Percentiles rank a stretch among this genome's conserved stretches.
These are phyloP conservation scores for Thraustochytrium striatum DNA, from an alignment of 352 stramenopile species.

Conservation along the genomic window DNA sequence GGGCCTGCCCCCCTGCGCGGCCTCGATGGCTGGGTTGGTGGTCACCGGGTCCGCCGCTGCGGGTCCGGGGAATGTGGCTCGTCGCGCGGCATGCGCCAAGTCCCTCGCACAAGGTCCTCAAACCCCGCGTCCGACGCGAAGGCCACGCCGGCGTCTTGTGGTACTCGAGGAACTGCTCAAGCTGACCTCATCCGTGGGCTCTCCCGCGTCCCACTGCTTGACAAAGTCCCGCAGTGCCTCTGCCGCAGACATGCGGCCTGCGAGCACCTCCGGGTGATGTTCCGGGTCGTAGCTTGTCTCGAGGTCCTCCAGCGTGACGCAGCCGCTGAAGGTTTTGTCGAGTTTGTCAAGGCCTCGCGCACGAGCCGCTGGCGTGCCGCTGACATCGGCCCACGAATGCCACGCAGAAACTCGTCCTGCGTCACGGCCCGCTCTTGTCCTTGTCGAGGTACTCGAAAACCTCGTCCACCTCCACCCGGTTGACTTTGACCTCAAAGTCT, in stretches of 20 bases:
- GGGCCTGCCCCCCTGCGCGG: too few species aligned
- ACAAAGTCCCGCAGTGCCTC: conserved; percentile 70
- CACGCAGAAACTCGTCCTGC: conserved; percentile 56
- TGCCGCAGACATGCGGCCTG: conserved; percentile 57
- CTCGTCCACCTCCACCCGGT: conserved; percentile 57
- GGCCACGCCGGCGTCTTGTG: conserved; percentile 77
- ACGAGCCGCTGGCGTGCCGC: conserved; percentile 68
- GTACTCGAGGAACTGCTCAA: conserved; percentile 79
- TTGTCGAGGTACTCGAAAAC: conserved; percentile 62
- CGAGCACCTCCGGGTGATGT: conserved; percentile 69
- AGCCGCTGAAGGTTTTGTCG: conserved; percentile 66
- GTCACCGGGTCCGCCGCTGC: too few species aligned
- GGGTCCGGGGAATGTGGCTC: too few species aligned
- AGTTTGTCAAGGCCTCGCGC: conserved; percentile 70
- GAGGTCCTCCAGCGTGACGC: conserved; percentile 65
- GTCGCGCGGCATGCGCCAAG: conserved; percentile 63
- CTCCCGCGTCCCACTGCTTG: conserved; percentile 63
- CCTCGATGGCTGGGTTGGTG: too few species aligned
- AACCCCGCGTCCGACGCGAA: conserved; percentile 71
- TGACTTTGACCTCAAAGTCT: conserved; percentile 56
- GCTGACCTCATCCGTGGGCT: conserved; percentile 60
- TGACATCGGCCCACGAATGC: conserved; percentile 60
- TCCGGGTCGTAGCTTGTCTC: conserved; percentile 66
- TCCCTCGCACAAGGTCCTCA: conserved; percentile 73
- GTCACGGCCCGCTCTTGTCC: conserved; percentile 53